These are phyloP conservation scores for Xylaria arbuscula DNA, from an alignment of 2,329 filamentous ascomycete genomes.

Conservation along the genomic window DNA sequence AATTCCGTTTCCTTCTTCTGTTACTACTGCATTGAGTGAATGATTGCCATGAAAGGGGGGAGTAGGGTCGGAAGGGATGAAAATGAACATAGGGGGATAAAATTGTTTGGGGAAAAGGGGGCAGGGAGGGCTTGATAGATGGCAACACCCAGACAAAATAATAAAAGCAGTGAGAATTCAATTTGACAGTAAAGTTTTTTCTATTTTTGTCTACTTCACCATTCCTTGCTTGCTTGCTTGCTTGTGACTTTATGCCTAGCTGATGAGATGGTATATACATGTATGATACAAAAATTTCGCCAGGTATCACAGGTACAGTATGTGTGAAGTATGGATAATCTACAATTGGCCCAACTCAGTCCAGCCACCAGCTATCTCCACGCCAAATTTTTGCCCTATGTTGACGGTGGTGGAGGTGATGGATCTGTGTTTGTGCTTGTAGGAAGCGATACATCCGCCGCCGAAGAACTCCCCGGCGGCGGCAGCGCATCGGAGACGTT, in stretches of 20 bases:
- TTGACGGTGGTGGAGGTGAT: constrained; percentile 36
- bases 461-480: constrained; percentile 29
- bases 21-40: background rate
- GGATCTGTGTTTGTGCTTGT: constrained; percentile 27
- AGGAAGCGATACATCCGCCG: constrained; percentile 25
- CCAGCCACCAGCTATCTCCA: constrained; percentile 9
- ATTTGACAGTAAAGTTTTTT: constrained; percentile 16
- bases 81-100: background rate
- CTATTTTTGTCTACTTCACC: constrained; percentile 15
- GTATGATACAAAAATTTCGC: constrained; percentile 45
- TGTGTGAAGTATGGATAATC: constrained; percentile 27
- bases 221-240: background rate
- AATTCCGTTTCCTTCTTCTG: background rate
- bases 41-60: background rate
- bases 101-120: background rate
- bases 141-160: constrained; percentile 4
- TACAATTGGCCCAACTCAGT: constrained; percentile 26
- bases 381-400: constrained; percentile 27
- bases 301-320: constrained; percentile 1
- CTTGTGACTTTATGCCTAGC: constrained; percentile 15
- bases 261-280: constrained; percentile 43
- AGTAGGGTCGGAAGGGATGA: background rate
- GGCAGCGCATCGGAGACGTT: constrained; percentile 41
- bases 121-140: background rate
- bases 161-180: constrained; percentile 31